Base-by-base conservation (phyloP, 345 rosid genomes). In the Orychophragmus violaceus region DNA sequence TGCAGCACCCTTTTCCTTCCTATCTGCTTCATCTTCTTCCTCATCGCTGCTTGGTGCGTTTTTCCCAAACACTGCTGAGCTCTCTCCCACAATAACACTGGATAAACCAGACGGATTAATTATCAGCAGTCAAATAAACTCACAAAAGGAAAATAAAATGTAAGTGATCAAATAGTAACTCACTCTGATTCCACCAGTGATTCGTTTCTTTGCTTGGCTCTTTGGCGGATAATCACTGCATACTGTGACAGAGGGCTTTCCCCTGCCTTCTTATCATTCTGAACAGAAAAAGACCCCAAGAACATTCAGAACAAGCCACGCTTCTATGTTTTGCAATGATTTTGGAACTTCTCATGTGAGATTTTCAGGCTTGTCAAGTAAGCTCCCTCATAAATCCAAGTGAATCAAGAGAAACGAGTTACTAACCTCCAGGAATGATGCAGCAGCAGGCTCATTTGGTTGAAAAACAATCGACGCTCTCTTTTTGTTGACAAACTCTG, bases 51-150 rank as follows among this genome's bases (percentile, higher is more conserved):
- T 84, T 4, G 78, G 63, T 67, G 77, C 68, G 66, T 68, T 76
- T 33, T 69, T 82, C 35, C 84, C 81, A 28, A 88, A 94, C 36
- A 80, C 52, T 1, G 88, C 82, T 28, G 95, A 77, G 60, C 68
- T 75, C 73, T 90, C 95, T 36, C 96, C 99, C 68, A 94, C 95
- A 56, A 87, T 53, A 59, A 94, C 85, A 73, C 99, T 94, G 85
- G 28, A 64, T 13, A 75, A 71, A 71, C 62, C 50, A 68, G 36
- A 61, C 3, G 2, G 33, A 32, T 23, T 23, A 37, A 25, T 59
- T 41, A 67, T n/a, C 56, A 53, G 14, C 51, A 41, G 6, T 23
- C 71, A 23, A 13, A 42, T 18, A 41, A 30, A 44, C 44, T 19
- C 22, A 13, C 7, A 13, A n/a, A n/a, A n/a, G n/a, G 22, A 52